phyloP scores from a whole-genome alignment of 2,329 filamentous ascomycete genomes.

The Fusarium sp. region DNA sequence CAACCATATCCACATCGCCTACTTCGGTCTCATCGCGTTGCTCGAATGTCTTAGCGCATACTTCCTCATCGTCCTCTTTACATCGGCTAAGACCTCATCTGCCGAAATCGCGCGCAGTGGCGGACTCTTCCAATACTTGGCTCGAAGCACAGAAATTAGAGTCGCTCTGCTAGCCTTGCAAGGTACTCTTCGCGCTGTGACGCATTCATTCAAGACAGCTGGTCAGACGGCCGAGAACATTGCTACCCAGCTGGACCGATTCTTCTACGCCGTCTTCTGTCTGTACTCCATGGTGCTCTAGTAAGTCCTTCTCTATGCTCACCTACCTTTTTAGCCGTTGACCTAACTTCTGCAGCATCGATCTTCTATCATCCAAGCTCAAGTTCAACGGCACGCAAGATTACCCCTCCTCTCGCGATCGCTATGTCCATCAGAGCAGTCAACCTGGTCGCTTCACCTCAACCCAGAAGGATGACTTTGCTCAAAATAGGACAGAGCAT shows the following conservation, averaged over 20 bases:
- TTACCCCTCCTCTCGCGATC: slow-evolving; percentile 22
- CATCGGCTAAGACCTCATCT: slow-evolving; percentile 39
- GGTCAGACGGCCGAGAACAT: slow-evolving; percentile 50
- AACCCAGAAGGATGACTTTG: slow-evolving; percentile 25
- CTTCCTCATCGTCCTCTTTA: slow-evolving; percentile 52
- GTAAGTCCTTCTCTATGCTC: slow-evolving; percentile 36
- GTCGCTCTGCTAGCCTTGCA: slow-evolving; percentile 51
- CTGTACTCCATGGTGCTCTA: slow-evolving; percentile 53
- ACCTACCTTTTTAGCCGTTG: fast-evolving
- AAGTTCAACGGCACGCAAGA: slow-evolving; percentile 30
- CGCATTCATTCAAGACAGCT: slow-evolving; percentile 52
- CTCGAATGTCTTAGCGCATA: slow-evolving; percentile 52
- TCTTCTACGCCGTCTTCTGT: slow-evolving; percentile 54
- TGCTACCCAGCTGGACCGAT: slow-evolving; percentile 52
- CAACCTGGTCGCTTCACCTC: slow-evolving; percentile 18
- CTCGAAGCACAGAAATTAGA: slow-evolving; percentile 51
- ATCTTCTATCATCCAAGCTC: slow-evolving; percentile 48
- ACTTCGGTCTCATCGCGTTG: slow-evolving; percentile 52
- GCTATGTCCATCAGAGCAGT: slow-evolving; percentile 8
- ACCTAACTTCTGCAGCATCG: slow-evolving; percentile 36
- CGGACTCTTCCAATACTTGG: slow-evolving; percentile 52
- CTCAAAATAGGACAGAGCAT: slow-evolving; percentile 6
- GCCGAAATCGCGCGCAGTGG: slow-evolving; percentile 42
- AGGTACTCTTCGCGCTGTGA: slow-evolving; percentile 51
- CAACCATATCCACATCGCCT: slow-evolving; percentile 53